A percentile compares a stretch with the other conserved stretches of the same genome.
Conservation (phyloP, 2,329 filamentous ascomycete genomes). For the Cercospora nicotianae region DNA sequence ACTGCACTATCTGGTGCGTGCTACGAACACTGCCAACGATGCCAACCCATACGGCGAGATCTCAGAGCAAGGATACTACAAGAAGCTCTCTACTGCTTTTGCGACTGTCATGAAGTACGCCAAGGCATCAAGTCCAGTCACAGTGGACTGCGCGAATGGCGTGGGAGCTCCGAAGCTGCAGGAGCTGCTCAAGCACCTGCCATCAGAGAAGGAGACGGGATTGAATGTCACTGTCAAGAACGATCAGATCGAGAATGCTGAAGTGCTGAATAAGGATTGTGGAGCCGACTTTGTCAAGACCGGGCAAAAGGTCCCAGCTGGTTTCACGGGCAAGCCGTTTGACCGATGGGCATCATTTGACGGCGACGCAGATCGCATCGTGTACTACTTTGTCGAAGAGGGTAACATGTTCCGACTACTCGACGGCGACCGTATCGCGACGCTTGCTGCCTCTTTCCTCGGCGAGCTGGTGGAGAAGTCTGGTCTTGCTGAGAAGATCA, state of each 20-base stretch:
- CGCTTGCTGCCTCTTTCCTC: slow-evolving; percentile 89
- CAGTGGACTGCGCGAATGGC: slow-evolving; percentile 94
- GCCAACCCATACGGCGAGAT: slow-evolving; percentile 84
- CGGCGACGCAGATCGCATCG: slow-evolving; percentile 90
- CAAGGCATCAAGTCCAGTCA: slow-evolving; percentile 71
- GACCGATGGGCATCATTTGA: slow-evolving; percentile 88
- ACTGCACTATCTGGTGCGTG: slow-evolving; percentile 92
- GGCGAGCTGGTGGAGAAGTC: slow-evolving; percentile 80
- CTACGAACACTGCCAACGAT: slow-evolving; percentile 87
- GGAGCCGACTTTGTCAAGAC: slow-evolving; percentile 98
- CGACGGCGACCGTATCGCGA: slow-evolving; percentile 95
- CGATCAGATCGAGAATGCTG: slow-evolving; percentile 86
- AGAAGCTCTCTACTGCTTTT: slow-evolving; percentile 85
- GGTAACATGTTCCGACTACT: slow-evolving; percentile 85
- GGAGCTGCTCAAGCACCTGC: slow-evolving; percentile 81
- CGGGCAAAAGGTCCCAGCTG: slow-evolving; percentile 83
- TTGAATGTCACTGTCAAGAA: slow-evolving; percentile 86
- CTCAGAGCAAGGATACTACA: slow-evolving; percentile 90
- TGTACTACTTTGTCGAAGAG: slow-evolving; percentile 89
- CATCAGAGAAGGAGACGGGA: slow-evolving; percentile 59
- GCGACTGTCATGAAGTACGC: slow-evolving; percentile 76
- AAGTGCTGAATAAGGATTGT: slow-evolving; percentile 83
- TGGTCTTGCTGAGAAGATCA: slow-evolving; percentile 75
- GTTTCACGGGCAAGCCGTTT: slow-evolving; percentile 71
- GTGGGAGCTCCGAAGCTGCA: slow-evolving; percentile 89